Evolutionary conservation across 2,329 filamentous ascomycete genomes (phyloP), one percentile per base, ranked within the genome.

Genomic region (Sarocladium oryzae): DNA sequence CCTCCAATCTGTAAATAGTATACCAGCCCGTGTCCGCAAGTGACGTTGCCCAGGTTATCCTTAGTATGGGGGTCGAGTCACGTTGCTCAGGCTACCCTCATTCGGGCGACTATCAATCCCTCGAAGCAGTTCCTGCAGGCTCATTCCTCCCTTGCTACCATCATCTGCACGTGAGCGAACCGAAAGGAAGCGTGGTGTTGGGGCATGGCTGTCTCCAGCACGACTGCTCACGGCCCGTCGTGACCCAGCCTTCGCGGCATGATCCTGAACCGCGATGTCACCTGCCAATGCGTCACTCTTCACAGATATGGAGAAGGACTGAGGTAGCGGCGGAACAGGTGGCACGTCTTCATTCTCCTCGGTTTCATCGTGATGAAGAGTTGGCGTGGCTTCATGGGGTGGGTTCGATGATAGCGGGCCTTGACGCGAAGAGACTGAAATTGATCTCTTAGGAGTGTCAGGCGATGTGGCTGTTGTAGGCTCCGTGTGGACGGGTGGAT

Each of bases 321-420:
- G 66, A 13, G 78, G 79, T 55, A 82, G 62, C 1, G 77, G 77
- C 5, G 79, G 79, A 11, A 82, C 78, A 0, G 79, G 79, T 3
- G 79, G 79, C 7, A 81, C 76, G 0, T 61, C 59, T 7, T 72
- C 68, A 3, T 60, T 64, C 4, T 63, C 57, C 10, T 66, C 65
- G 4, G 55, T 55, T 3, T 63, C 63, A 21, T 61, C 63, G 11
- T 67, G 26, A 21, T 32, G 55, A 2, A 63, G 52, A 45, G 57
- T 58, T 18, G 63, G 59, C 21, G 57, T 53, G 20, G 56, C 58
- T 30, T 67, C 63, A 28, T 61, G 58, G 7, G 67, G 62, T 16
- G 71, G 69, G 53, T 76, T 71, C n/a, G 72, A 73, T 40, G 63
- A 69, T 37, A 75, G 60, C 2, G 72, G 73, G 1, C 72, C 71